Base-by-base conservation (phyloP, 1,139 yeast species). In the Hyphopichia khmerensis region DNA sequence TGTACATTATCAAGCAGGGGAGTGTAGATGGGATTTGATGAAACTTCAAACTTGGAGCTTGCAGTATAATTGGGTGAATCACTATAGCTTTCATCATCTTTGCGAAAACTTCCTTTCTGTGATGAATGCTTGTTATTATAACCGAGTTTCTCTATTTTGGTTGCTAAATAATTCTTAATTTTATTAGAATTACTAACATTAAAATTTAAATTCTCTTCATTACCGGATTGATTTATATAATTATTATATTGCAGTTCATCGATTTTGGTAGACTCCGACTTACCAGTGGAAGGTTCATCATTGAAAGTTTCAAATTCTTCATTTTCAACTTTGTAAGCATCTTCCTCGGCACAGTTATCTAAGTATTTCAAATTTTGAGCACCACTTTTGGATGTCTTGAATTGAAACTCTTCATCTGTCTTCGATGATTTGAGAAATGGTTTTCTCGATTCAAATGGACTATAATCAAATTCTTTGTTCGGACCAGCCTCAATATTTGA, bases 361-460 rank as follows among this genome's bases (percentile, higher is more conserved):
- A 45, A 24, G 31, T 44, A 42, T 24, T 35, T 33, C 19, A 40
- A 33, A 24, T 44, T 40, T 15, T 35, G 29, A 9, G 36, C 38
- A 4, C 46, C 43, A 39, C 33, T 43, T 26, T 43, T 38, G 6
- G 45, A 40, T 1, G 43, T 35, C 27, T 46, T 43, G 7, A 48
- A 34, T 11, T 53, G 55, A 37, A 33, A 27, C 40, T 47, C 29
- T 23, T 34, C 34, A 9, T 35, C 14, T 19, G 30, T 35, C 30
- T 45, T 50, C n/a, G 38, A 45, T 9, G 44, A 36, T 30, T 47
- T 44, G 9, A 43, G 36, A 15, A 43, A 23, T 2, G 60, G 65
- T 43, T 69, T 71, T 30, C 78, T 50, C 1, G 75, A 62, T 41
- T 69, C 71, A 50, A 72, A 74, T 0, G 79, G 79, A 43, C 76